phyloP scores from a whole-genome alignment of 73 alveolate genomes.

The Paramecium bursaria region DNA sequence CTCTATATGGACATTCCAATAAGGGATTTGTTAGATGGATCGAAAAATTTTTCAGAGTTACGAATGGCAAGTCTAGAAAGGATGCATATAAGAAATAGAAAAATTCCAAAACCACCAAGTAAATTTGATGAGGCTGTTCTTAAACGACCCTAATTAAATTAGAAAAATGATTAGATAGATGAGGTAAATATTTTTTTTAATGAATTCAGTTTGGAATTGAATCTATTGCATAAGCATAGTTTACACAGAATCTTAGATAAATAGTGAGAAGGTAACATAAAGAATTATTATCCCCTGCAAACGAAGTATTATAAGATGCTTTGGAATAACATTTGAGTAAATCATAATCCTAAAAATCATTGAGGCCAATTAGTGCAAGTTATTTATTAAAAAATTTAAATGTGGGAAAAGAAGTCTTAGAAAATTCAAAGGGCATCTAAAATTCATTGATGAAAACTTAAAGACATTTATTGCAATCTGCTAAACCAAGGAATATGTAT shows the following conservation, averaged over 20 bases:
- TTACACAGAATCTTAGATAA: conserved; percentile 27
- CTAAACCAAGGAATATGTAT: conserved; percentile 54
- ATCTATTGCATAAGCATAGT: background rate
- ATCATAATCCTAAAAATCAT: background rate
- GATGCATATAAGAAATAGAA: background rate
- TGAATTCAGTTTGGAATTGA: conserved; percentile 38
- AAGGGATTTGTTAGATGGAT: conserved; percentile 40
- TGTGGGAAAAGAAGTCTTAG: conserved; percentile 28
- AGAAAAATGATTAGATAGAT: conserved; percentile 12
- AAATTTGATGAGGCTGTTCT: conserved; percentile 56
- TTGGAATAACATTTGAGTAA: background rate
- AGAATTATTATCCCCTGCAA: conserved; percentile 27
- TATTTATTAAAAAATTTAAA: conserved; percentile 15
- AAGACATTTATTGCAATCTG: conserved; percentile 37
- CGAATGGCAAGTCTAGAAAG: conserved; percentile 54
- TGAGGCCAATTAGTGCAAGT: conserved; percentile 30
- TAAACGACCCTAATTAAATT: conserved; percentile 14
- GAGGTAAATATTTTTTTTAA: conserved; percentile 3
- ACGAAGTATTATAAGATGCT: background rate
- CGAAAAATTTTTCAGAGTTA: conserved; percentile 58
- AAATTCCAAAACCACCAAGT: conserved; percentile 31
- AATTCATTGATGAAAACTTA: background rate
- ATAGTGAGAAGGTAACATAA: conserved; percentile 26
- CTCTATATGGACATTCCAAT: conserved; percentile 35
- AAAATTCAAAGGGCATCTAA: conserved; percentile 32